Conservation (phyloP, 2,329 filamentous ascomycete genomes). For the Talaromyces sp. region DNA sequence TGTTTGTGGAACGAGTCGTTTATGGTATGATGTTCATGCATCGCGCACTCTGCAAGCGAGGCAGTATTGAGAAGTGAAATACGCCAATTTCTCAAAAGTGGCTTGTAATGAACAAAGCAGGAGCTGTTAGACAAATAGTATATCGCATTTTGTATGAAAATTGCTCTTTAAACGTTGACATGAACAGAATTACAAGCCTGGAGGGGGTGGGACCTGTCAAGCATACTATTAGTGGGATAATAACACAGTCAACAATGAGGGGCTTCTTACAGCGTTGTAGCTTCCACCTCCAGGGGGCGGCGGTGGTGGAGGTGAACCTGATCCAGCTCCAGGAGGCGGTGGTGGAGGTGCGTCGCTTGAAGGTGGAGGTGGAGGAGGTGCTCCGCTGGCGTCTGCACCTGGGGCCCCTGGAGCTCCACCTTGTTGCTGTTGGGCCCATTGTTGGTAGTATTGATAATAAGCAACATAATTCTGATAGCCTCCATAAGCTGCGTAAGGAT, state of each 20-base stretch:
- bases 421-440: slow-evolving; percentile 53
- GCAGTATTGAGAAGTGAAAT: neutral
- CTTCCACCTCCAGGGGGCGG: slow-evolving; percentile 51
- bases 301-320: slow-evolving; percentile 58
- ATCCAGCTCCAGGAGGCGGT: slow-evolving; percentile 55
- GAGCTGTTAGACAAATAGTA: neutral
- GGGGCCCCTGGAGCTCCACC: slow-evolving; percentile 36
- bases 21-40: neutral
- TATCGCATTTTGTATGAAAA: slow-evolving; percentile 1
- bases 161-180: neutral
- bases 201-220: slow-evolving; percentile 49
- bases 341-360: slow-evolving; percentile 44
- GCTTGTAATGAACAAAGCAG: neutral
- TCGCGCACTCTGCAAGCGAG: neutral
- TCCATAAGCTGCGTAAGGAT: slow-evolving; percentile 88
- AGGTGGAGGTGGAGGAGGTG: slow-evolving; percentile 34
- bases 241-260: neutral
- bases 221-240: neutral
- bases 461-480: slow-evolving; percentile 71
- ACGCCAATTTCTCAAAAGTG: neutral
- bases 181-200: slow-evolving; percentile 40
- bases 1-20: neutral
- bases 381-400: slow-evolving; percentile 43
- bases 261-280: slow-evolving; percentile 61
- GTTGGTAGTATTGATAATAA: slow-evolving; percentile 67